Evolutionary conservation across 805 yeast genomes (phyloP).

Genomic region (Saturnispora zaruensis): DNA sequence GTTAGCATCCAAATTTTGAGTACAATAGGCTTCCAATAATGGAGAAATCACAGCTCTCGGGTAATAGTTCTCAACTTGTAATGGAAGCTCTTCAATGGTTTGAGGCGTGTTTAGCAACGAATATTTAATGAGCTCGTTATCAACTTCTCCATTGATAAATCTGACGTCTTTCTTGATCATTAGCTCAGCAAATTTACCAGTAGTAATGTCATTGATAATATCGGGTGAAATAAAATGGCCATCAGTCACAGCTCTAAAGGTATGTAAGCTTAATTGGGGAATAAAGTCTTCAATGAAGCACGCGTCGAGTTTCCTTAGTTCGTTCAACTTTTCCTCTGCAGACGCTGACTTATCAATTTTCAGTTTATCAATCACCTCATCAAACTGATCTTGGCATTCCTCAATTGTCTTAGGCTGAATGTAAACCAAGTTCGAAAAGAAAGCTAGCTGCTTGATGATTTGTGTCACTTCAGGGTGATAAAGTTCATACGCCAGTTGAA

Average conservation of each 20-base stretch:
- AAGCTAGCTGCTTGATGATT: constrained; percentile 30
- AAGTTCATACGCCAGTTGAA: constrained; percentile 35
- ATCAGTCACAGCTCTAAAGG: constrained; percentile 35
- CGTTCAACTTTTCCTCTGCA: constrained; percentile 11
- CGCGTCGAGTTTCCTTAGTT: constrained; percentile 8
- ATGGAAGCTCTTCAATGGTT: constrained; percentile 26
- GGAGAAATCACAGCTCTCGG: constrained; percentile 26
- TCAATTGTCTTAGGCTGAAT: constrained; percentile 32
- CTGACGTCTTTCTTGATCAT: constrained; percentile 6
- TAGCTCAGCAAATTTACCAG: constrained; percentile 18
- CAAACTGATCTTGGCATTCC: constrained; percentile 32
- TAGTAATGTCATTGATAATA: constrained; percentile 27
- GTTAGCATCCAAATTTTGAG: constrained; percentile 12
- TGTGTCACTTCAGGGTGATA: constrained; percentile 33
- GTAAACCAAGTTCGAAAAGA: constrained; percentile 31
- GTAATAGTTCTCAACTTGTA: constrained; percentile 31
- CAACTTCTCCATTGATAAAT: constrained; percentile 13
- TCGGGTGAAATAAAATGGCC: constrained; percentile 28
- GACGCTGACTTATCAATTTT: constrained; percentile 12
- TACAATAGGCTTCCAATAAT: constrained; percentile 12
- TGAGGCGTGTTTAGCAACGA: constrained; percentile 13
- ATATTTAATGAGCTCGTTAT: constrained; percentile 11
- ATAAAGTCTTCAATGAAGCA: constrained; percentile 19
- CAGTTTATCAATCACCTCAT: constrained; percentile 27
- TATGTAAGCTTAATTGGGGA: constrained; percentile 15